A percentile compares a stretch with the other conserved stretches of the same genome.
Evolutionary conservation across 2,329 filamentous ascomycete species (phyloP).

Genomic region (Colletotrichum cuscutae): DNA sequence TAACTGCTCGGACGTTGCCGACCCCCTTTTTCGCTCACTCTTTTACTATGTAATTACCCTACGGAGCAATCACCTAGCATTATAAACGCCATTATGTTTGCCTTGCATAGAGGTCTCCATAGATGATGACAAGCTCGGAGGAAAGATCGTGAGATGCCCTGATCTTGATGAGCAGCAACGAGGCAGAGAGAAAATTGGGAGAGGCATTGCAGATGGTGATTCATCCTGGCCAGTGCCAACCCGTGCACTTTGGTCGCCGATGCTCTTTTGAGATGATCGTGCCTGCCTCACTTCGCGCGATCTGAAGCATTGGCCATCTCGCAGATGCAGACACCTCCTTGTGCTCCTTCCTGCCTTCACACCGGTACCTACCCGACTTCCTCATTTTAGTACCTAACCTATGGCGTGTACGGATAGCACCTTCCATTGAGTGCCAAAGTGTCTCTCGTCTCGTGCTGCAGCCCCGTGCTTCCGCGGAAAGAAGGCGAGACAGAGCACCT

Average conservation of each 20-base stretch:
- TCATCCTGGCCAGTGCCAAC: not conserved
- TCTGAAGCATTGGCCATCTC: not conserved
- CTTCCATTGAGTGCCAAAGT: not conserved
- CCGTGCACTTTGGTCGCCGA: not conserved
- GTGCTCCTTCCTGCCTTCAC: not conserved
- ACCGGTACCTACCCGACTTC: too few species aligned
- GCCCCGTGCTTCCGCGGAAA: constrained; percentile 6
- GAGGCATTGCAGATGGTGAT: constrained; percentile 1
- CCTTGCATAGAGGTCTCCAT: not conserved
- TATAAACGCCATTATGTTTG: not conserved
- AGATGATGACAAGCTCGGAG: not conserved
- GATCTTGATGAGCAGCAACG: not conserved
- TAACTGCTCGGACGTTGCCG: not conserved
- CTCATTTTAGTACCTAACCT: too few species aligned
- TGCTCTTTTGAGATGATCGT: not conserved
- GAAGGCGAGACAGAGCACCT: not conserved
- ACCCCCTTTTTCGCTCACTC: not conserved
- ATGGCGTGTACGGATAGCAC: too few species aligned
- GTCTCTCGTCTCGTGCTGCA: not conserved
- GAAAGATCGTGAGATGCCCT: not conserved
- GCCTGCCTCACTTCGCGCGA: not conserved
- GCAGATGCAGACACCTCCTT: not conserved
- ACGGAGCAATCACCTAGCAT: not conserved
- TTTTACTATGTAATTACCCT: not conserved
- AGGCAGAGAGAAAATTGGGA: not conserved